These are phyloP conservation scores for Amaranthus tricolor DNA, from an alignment of 179 eudicot species.

Conservation along the genomic window DNA sequence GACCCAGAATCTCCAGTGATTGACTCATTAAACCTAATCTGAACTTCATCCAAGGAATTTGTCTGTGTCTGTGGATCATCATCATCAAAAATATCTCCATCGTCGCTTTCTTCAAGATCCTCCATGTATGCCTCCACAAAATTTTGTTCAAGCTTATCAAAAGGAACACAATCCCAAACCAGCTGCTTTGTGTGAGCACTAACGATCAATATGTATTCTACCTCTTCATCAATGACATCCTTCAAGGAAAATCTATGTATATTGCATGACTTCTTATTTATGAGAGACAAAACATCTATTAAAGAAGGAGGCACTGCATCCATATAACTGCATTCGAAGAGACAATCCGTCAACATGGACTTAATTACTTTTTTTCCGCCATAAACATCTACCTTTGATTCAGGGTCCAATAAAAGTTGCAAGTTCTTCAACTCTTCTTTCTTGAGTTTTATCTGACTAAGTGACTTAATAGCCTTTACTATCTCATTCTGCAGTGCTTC, in stretches of 20 bases:
- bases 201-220: conserved; percentile 54
- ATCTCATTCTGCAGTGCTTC: conserved; percentile 59
- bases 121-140: conserved; percentile 78
- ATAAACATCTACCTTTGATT: conserved; percentile 25
- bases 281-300: conserved; percentile 38
- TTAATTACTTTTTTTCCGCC: conserved; percentile 36
- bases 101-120: conserved; percentile 54
- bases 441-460: conserved; percentile 33
- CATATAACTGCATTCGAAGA: conserved; percentile 76
- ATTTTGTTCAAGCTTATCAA: conserved; percentile 50
- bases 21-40: conserved; percentile 26
- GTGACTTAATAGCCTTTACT: conserved; percentile 52
- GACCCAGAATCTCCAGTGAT: conserved; percentile 46
- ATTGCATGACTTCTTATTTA: conserved; percentile 36
- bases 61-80: conserved; percentile 21
- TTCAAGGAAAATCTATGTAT: conserved; percentile 28
- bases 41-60: conserved; percentile 11
- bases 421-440: conserved; percentile 40
- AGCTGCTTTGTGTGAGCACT: conserved; percentile 73
- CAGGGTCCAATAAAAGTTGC: conserved; percentile 48
- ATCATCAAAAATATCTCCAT: conserved; percentile 35
- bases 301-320: conserved; percentile 53
- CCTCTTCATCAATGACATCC: conserved; percentile 53
- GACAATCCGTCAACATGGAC: conserved; percentile 58
- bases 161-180: conserved; percentile 49